These are phyloP conservation scores for Eleusine indica DNA, from an alignment of 176 grass and related monocot species.

Conservation along the genomic window DNA sequence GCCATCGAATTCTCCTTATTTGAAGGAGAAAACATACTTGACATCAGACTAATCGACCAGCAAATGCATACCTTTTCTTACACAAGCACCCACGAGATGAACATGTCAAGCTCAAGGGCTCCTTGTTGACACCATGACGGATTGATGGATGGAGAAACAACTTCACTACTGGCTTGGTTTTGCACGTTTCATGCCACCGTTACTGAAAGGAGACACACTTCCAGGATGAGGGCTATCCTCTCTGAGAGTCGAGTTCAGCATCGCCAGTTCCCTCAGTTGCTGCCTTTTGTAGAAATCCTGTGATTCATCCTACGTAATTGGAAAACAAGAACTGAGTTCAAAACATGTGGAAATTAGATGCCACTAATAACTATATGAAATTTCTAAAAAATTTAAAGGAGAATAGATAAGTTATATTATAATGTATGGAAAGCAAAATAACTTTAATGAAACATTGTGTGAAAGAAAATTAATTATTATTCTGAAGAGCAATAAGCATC, in stretches of 20 bases:
- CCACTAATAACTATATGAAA: neutral
- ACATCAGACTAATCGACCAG: slow-evolving; percentile 20
- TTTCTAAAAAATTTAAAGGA: neutral
- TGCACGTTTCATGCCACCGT: slow-evolving; percentile 77
- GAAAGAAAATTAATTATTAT: slow-evolving; percentile 3
- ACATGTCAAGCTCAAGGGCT: neutral
- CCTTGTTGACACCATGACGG: slow-evolving; percentile 15
- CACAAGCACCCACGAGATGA: slow-evolving; percentile 20
- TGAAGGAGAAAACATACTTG: neutral
- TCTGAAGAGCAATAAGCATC: neutral
- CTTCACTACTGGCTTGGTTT: slow-evolving; percentile 67
- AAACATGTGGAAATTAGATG: neutral
- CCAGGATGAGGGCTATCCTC: slow-evolving; percentile 84
- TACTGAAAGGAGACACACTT: slow-evolving; percentile 82
- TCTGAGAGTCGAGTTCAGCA: slow-evolving; percentile 76
- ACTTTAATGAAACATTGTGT: neutral
- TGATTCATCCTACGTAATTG: slow-evolving; percentile 71
- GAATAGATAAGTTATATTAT: neutral
- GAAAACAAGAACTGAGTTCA: slow-evolving; percentile 20
- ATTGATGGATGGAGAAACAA: neutral
- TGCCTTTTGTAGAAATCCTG: slow-evolving; percentile 94
- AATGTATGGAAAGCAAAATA: neutral
- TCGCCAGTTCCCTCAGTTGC: slow-evolving; percentile 79
- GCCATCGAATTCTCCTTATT: slow-evolving; percentile 5
- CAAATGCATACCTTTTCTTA: slow-evolving; percentile 29